Evolutionary conservation across 768 basidiomycete genomes (phyloP).

Genomic region (Mycena galericulata): DNA sequence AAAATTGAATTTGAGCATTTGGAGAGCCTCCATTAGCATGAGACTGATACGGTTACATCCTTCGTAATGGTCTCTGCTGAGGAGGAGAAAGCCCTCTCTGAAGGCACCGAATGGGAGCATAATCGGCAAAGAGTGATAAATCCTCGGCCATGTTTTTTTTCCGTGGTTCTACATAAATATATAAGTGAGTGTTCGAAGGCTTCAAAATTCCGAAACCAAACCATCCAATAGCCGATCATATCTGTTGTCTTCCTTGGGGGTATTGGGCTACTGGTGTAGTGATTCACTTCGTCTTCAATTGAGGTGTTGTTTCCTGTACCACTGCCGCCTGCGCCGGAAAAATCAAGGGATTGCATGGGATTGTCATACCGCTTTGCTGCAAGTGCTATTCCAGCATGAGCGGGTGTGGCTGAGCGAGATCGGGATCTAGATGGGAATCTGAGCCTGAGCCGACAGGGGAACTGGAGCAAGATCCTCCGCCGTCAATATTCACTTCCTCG

Average conservation of each 20-base stretch:
- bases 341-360: background rate
- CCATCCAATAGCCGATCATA: slow-evolving; percentile 14
- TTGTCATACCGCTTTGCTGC: slow-evolving; percentile 6
- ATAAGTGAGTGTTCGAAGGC: background rate
- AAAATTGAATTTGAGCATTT: slow-evolving; percentile 19
- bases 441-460: background rate
- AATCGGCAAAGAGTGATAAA: slow-evolving; percentile 13
- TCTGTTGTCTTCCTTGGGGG: slow-evolving; percentile 3
- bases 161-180: slow-evolving; percentile 7
- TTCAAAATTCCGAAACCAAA: background rate
- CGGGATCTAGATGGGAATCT: background rate
- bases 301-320: background rate
- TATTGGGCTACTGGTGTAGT: background rate
- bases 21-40: too few relatives aligned
- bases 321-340: background rate
- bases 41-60: background rate
- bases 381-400: background rate
- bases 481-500: background rate
- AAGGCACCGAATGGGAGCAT: slow-evolving; percentile 14
- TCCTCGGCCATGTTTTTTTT: slow-evolving; percentile 8
- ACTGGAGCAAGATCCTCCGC: background rate
- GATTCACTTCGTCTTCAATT: slow-evolving; percentile 5
- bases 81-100: background rate
- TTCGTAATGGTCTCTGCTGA: too few relatives aligned
- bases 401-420: slow-evolving; percentile 1